Base-by-base conservation (phyloP, 2,329 filamentous ascomycete genomes). In the Monosporascus sp. region DNA sequence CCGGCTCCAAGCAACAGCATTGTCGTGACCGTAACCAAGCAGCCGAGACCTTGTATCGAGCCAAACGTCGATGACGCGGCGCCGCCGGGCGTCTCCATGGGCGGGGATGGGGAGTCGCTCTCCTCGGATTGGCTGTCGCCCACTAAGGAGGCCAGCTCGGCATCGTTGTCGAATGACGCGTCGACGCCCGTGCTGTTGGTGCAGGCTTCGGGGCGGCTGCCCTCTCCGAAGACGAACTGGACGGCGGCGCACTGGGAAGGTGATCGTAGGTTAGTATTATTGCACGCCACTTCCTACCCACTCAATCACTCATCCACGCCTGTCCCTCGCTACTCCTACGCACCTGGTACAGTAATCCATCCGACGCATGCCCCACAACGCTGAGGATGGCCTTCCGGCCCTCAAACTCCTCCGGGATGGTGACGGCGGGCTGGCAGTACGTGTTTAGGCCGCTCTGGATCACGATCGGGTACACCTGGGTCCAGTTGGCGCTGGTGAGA, bases 331-430 rank as follows among this genome's bases (percentile, higher is more conserved):
- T 34, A 5, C 11, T 34, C 14, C 9, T 14, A 34, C 71, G 51
- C 66, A 84, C 82, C 73, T 82, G 77, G 63, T 76, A 85, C 6
- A 85, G 67, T 17, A 80, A 56, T 3, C 83, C 83, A 55, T 86
- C 83, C 0, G 75, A 69, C 0, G 77, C 81, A 20, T 77, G 71
- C 22, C 73, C 75, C 0, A 80, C 76, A 31, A 85, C 67, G 44
- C 76, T 69, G 5, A 86, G 62, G 17, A 85, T 69, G 19, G 81
- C 83, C 66, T 78, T 78, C 64, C 79, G 72, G 38, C 82, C 83
- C 2, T 72, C 75, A 61, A 74, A 83, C n/a, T 69, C 71, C 26
- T 70, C 66, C 0, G 81, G 80, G 0, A 79, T 71, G 1, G 70
- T 73, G 41, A 86, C 66, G 4, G 62, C 59, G 0, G 77, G 75